These are phyloP conservation scores for Metschnikowia bowlesiae DNA, from an alignment of 805 yeast species.

Conservation along the genomic window DNA sequence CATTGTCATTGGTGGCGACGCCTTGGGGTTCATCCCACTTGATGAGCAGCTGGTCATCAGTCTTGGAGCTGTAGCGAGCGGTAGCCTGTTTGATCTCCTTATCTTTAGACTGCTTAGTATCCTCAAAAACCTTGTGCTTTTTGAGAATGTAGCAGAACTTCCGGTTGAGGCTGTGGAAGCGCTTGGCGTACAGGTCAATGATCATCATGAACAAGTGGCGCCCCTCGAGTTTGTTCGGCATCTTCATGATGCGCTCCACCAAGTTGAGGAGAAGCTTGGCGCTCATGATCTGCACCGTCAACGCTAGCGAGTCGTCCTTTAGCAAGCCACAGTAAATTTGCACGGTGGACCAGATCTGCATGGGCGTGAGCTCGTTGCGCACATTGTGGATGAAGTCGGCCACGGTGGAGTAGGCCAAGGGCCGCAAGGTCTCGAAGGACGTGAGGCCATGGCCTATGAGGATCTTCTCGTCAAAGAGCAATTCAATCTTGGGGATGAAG, in stretches of 20 bases:
- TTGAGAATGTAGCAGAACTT: slow-evolving; percentile 63
- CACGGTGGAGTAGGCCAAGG: slow-evolving; percentile 89
- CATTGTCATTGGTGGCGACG: not conserved
- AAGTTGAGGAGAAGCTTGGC: slow-evolving; percentile 83
- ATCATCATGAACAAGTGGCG: slow-evolving; percentile 81
- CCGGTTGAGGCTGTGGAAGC: slow-evolving; percentile 72
- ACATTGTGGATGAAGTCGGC: slow-evolving; percentile 95
- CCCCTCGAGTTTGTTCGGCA: slow-evolving; percentile 77
- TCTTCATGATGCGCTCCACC: slow-evolving; percentile 79
- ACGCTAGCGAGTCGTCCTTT: slow-evolving; percentile 75
- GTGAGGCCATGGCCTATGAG: slow-evolving; percentile 92
- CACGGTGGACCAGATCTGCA: slow-evolving; percentile 85
- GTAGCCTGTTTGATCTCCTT: slow-evolving; percentile 41
- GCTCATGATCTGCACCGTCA: slow-evolving; percentile 94
- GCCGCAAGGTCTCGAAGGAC: slow-evolving; percentile 82
- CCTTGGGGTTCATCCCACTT: not conserved
- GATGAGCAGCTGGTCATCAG: slow-evolving; percentile 1
- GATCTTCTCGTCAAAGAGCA: slow-evolving; percentile 80
- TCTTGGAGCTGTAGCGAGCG: slow-evolving; percentile 32
- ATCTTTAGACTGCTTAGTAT: slow-evolving; percentile 35
- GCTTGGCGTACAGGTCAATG: slow-evolving; percentile 79
- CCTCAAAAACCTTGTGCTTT: slow-evolving; percentile 53
- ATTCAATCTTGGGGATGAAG: slow-evolving; percentile 80
- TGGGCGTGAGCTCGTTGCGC: slow-evolving; percentile 72
- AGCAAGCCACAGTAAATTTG: slow-evolving; percentile 74